phyloP scores from a whole-genome alignment of 2,329 filamentous ascomycete species.

The Penicillium sp. region DNA sequence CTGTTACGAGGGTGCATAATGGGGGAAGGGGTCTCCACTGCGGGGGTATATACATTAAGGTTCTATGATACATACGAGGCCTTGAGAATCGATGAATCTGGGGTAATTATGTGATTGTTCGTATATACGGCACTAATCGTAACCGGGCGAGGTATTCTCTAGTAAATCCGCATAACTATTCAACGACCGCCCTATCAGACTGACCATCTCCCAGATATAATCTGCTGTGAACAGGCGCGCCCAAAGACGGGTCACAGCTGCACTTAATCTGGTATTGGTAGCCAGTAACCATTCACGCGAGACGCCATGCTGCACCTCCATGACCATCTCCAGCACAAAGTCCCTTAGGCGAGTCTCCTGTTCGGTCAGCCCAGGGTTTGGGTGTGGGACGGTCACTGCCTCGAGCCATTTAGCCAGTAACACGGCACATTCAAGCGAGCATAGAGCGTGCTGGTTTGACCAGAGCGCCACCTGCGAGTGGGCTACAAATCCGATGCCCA shows the following conservation, averaged over 20 bases:
- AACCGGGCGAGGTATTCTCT: conserved; percentile 10
- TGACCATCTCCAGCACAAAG: conserved; percentile 36
- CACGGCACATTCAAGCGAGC: conserved; percentile 52
- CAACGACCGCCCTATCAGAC: conserved; percentile 33
- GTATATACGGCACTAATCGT: not conserved
- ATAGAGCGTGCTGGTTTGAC: conserved; percentile 54
- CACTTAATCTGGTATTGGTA: conserved; percentile 31
- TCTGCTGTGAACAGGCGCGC: conserved; percentile 33
- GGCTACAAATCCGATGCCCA: conserved; percentile 53
- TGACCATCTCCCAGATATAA: conserved; percentile 37
- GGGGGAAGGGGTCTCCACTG: not conserved
- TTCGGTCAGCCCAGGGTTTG: conserved; percentile 26
- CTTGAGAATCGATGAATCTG: too few relatives aligned
- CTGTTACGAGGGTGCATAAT: too few relatives aligned
- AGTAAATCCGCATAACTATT: conserved; percentile 32
- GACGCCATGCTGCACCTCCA: conserved; percentile 32
- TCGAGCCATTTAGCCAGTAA: conserved; percentile 48
- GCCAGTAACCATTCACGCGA: conserved; percentile 30
- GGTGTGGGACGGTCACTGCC: conserved; percentile 25
- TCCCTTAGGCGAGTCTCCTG: conserved; percentile 32
- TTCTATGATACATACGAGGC: too few relatives aligned
- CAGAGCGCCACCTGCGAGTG: conserved; percentile 54
- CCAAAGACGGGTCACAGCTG: conserved; percentile 31
- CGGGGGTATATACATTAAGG: not conserved
- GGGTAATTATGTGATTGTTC: not conserved